A percentile compares a stretch with the other conserved stretches of the same genome.
Evolutionary conservation across 441 rosid genomes (phyloP).

Genomic region (California macrophylla): DNA sequence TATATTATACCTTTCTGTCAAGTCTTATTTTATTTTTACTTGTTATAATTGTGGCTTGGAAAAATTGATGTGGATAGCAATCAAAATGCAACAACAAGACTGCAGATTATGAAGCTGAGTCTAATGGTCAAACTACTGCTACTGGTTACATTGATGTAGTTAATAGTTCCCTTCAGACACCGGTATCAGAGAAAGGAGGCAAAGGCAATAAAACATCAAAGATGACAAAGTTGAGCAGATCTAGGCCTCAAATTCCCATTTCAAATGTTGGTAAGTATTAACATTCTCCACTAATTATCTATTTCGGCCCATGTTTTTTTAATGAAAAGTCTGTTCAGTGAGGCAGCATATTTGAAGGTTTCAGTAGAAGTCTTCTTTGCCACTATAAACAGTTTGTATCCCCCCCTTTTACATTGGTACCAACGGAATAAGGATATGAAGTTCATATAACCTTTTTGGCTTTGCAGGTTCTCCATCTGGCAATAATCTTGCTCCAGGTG

Average conservation of each 20-base stretch:
- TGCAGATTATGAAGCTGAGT: constrained; percentile 43
- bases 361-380: neutral
- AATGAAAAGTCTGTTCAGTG: neutral
- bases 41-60: constrained; percentile 19
- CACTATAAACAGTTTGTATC: neutral
- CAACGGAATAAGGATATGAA: constrained; percentile 7
- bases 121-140: constrained; percentile 41
- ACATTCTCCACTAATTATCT: neutral
- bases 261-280: constrained; percentile 54
- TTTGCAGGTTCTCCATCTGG: constrained; percentile 75
- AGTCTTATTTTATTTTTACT: neutral
- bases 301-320: neutral
- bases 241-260: constrained; percentile 47
- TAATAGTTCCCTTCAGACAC: constrained; percentile 56
- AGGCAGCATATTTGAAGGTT: neutral
- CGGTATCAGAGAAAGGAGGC: constrained; percentile 62
- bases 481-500: constrained; percentile 64
- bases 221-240: constrained; percentile 45
- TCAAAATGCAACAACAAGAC: constrained; percentile 67
- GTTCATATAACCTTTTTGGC: constrained; percentile 21
- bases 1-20: neutral
- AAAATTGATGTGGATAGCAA: constrained; percentile 29
- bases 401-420: neutral
- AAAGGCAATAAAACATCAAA: constrained; percentile 59
- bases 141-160: constrained; percentile 39